Evolutionary conservation across 768 basidiomycete genomes (phyloP), one percentile per base, ranked within the genome.

Genomic region (Pleurotus pulmonarius): DNA sequence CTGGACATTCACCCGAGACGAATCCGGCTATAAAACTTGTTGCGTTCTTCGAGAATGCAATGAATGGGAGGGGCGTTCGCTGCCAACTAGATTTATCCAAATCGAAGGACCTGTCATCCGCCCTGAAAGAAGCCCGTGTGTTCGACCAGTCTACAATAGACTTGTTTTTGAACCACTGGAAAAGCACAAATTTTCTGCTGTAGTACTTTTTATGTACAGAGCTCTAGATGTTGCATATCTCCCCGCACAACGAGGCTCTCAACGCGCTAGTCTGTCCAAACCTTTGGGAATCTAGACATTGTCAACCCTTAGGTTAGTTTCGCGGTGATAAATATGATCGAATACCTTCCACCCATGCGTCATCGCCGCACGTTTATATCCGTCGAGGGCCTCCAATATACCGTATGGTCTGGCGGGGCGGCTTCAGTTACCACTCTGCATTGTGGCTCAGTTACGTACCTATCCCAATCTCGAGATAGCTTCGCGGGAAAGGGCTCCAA

Each of bases 331-430:
- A 37, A 18, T 13, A 24, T n/a, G 25, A 37, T n/a, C 18, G 45
- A 70, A 22, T 61, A 81, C 83, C 70, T 73, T 79, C 87, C 87
- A 88, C 4, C 77, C 76, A 66, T 91, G 88, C 1, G 81, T 73
- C 1, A 65, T 67, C 9, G 88, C 88, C 0, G 87, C 89, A 20
- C 87, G 70, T 63, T 82, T 81, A 63, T 78, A 90, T 3, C 86
- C 87, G 13, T 70, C 76, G 39, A 89, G 62, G 0, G 88, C 81
- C 63, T 90, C 88, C 2, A 70, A 61, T 26, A 85, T 75, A 1
- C 65, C 64, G 63, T 88, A 88, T 0, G 73, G 68, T 49, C 76
- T 77, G 56, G 6, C 46, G 18, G 16, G 54, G 54, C 56, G 7
- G 13, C 20, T 11, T 16, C 15, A 29, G 20, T 3, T 29, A 49